Base-by-base conservation (phyloP, 1,139 yeast species). In the Taphrina flavorubra region DNA sequence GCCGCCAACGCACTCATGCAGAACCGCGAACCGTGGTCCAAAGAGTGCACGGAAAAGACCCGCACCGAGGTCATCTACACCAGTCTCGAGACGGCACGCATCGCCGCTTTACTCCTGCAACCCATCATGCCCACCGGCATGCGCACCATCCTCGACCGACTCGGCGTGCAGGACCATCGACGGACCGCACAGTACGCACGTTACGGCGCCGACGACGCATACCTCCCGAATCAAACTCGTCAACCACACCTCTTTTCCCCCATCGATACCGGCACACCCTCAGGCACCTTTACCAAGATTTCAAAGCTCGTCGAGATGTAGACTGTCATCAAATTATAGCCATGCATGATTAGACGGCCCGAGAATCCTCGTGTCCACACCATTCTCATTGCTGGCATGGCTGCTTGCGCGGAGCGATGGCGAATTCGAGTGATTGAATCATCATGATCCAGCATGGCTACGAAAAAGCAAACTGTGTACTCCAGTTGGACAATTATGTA, bases 41-140 rank as follows among this genome's bases (percentile, higher is more conserved):
- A 62, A 0, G 72, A 73, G 25, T 73, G 74, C 6, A 74, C 74
- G 0, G 74, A 72, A 13, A 72, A 71, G 1, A 74, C 74, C 51
- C 86, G 83, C 71, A 86, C 85, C 75, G 79, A 82, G 62, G 83
- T 86, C 14, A 85, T 92, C 1, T 86, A 83, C 71, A 76, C 85
- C 34, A 89, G 90, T 0, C 84, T 90, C 13, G 98, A 94, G 74
- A 83, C 87, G 0, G 82, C 87, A 16, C 82, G 99, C 70, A 83
- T 90, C 0, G 76, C 85, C 16, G 83, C 94, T 0, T 85, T 94
- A 13, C 76, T 90, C 51, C 81, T 89, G 37, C 85, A 83, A 70
- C 91, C 97, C 0, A 81, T 92, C 37, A 85, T 90, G 61, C 98
- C 98, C 0, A 78, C 79, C 1, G 80, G 90, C 62, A 78, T 96